Conservation (phyloP, 192 early-diverging fungal species). For the Chytriomyces confervae region DNA sequence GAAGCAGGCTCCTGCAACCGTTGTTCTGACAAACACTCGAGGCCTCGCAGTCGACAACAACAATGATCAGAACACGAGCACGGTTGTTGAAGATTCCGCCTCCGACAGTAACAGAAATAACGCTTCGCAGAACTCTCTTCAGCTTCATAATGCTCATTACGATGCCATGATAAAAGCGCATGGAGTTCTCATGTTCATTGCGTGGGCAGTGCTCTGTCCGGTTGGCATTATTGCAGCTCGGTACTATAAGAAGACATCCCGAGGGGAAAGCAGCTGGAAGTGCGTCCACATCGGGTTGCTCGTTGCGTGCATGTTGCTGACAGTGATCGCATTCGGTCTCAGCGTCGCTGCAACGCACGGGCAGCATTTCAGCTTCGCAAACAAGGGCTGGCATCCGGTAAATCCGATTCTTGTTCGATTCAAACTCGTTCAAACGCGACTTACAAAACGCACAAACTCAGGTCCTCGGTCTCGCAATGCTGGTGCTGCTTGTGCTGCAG, state of each 20-base stretch:
- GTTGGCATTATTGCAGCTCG: slow-evolving; percentile 23
- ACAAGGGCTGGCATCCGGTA: slow-evolving; percentile 30
- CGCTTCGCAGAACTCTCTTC: too few relatives aligned
- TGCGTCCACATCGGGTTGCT: slow-evolving; percentile 8
- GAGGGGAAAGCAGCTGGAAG: not conserved
- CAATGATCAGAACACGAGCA: too few relatives aligned
- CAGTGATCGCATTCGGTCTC: slow-evolving; percentile 17
- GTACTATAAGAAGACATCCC: slow-evolving; percentile 28
- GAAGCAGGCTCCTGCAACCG: too few relatives aligned
- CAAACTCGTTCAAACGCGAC: not conserved
- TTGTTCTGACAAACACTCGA: too few relatives aligned
- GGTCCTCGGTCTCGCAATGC: slow-evolving; percentile 17
- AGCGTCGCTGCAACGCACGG: slow-evolving; percentile 6
- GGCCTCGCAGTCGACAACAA: too few relatives aligned
- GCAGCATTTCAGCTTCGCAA: slow-evolving; percentile 23
- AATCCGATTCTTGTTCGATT: not conserved
- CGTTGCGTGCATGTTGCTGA: not conserved
- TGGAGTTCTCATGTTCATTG: slow-evolving; percentile 40
- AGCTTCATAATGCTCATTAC: not conserved
- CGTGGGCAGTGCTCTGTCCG: slow-evolving; percentile 39
- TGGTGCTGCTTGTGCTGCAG: slow-evolving; percentile 6
- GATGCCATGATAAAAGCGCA: slow-evolving; percentile 29
- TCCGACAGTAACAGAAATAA: too few relatives aligned
- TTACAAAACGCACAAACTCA: not conserved
- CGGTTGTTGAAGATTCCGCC: too few relatives aligned